Percentiles rank a stretch among this genome's conserved stretches.
Evolutionary conservation across 352 stramenopile genomes (phyloP).

Genomic region (Phytophthora pluvialis): DNA sequence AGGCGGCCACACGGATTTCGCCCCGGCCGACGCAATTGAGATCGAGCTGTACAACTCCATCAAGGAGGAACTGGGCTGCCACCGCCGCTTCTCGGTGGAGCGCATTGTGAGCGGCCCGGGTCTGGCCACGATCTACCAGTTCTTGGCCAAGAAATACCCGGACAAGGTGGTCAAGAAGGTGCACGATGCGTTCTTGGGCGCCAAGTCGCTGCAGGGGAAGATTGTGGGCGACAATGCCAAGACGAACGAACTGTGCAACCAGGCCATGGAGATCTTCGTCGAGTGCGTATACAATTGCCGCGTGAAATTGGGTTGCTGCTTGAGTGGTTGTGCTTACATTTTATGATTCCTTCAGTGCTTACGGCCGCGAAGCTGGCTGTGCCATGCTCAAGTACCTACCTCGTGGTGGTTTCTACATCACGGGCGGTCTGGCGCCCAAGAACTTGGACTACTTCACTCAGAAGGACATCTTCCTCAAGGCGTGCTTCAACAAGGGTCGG

Average conservation of each 20-base stretch:
- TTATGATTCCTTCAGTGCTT: conserved; percentile 74
- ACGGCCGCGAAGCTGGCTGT: conserved; percentile 95
- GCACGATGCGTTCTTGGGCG: conserved; percentile 64
- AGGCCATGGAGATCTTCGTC: conserved; percentile 95
- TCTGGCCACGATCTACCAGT: conserved; percentile 97
- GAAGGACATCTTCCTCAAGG: conserved; percentile 80
- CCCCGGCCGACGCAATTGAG: conserved; percentile 88
- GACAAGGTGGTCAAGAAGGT: conserved; percentile 86
- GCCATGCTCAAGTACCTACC: conserved; percentile 96
- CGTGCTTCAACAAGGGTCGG: conserved; percentile 90
- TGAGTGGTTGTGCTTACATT: conserved; percentile 7
- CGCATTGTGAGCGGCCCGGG: conserved; percentile 95
- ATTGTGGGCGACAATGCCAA: conserved; percentile 91
- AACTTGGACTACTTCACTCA: conserved; percentile 95
- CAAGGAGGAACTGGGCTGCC: conserved; percentile 85
- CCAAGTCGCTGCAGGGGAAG: conserved; percentile 78
- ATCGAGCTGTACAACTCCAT: conserved; percentile 88
- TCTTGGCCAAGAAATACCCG: conserved; percentile 92
- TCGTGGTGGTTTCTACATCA: conserved; percentile 97
- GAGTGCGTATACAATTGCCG: conserved; percentile 58
- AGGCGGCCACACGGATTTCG: conserved; percentile 96
- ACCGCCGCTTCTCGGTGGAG: conserved; percentile 94
- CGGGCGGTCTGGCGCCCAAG: conserved; percentile 96
- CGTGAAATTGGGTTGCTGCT: background rate
- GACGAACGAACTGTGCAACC: conserved; percentile 79